Evolutionary conservation across 148 eudicot species (phyloP), one percentile per base, ranked within the genome.

Genomic region (Cornus florida): DNA sequence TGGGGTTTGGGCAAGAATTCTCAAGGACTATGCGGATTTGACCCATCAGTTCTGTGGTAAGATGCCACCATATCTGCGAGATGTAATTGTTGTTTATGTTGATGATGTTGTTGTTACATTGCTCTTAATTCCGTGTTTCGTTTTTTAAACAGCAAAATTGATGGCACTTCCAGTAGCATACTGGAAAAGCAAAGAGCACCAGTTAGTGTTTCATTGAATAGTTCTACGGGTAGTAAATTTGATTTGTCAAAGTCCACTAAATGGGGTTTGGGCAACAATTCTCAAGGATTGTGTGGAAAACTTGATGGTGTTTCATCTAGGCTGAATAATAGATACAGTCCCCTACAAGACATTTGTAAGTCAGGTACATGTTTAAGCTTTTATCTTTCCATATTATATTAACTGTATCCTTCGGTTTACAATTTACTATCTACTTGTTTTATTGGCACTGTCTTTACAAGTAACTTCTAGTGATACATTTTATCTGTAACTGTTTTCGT

Each of bases 321-420:
- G 20, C 10, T 16, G 38, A 62, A 39, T 16, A 65, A 62, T 68
- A 43, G 56, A 65, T 13, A 75, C 6, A 0, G 68, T 57, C 31
- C 6, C 28, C 19, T 35, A 14, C 17, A 74, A 10, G 24, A 31
- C 7, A 22, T 33, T n/a, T 9, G 56, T n/a, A 20, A 23, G 38
- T 75, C 70, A 64, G 78, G 78, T 75, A 33, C 10, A 53, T 59
- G 77, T 1, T 57, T 57, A 14, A 57, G 64, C 13, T 57, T 57
- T 13, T 48, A 4, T 48, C 7, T 53, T 59, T 60, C 68, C 68
- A 60, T 38, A 57, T 50, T 11, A n/a, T 60, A 60, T 35, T 16
- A 64, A 73, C 22, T 31, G 9, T 31, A 4, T 31, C 23, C 38
- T 10, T 20, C 1, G 28, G 6, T 22, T 62, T 6, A 17, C 33